Conservation (phyloP, 2,329 filamentous ascomycete species). For the Aspergillus tubingensis region DNA sequence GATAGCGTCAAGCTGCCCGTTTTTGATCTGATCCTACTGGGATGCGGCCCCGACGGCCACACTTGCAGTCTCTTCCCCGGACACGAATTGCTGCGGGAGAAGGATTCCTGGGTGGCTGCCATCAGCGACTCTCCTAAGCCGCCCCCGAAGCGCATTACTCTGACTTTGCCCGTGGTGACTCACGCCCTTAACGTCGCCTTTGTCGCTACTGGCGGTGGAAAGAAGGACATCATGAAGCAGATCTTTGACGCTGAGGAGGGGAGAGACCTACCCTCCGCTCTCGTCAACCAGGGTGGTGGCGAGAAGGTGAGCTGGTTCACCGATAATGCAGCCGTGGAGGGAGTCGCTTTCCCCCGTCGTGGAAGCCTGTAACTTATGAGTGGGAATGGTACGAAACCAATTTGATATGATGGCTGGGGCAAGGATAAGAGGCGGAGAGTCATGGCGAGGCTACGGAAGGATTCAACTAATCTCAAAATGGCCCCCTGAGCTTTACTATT, state of each 20-base stretch:
- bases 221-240: constrained; percentile 88
- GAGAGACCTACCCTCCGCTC: constrained; percentile 73
- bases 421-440: not conserved
- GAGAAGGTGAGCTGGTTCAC: constrained; percentile 96
- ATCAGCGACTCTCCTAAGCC: constrained; percentile 96
- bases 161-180: constrained; percentile 86
- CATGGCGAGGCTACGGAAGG: not conserved
- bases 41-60: constrained; percentile 93
- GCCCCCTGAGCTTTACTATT: not conserved
- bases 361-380: constrained; percentile 57
- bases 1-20: constrained; percentile 93
- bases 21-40: constrained; percentile 91
- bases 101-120: constrained; percentile 85
- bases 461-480: not conserved
- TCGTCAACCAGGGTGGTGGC: constrained; percentile 81
- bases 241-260: constrained; percentile 83
- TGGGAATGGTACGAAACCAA: not conserved
- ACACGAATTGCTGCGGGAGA: constrained; percentile 82
- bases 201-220: constrained; percentile 83
- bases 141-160: constrained; percentile 83
- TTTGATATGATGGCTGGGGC: not conserved
- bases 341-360: constrained; percentile 77
- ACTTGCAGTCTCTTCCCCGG: constrained; percentile 95
- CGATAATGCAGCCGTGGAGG: constrained; percentile 80
- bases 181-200: constrained; percentile 87